Conservation (phyloP, 192 early-diverging fungal genomes). For the Helicostylum pulchrum region DNA sequence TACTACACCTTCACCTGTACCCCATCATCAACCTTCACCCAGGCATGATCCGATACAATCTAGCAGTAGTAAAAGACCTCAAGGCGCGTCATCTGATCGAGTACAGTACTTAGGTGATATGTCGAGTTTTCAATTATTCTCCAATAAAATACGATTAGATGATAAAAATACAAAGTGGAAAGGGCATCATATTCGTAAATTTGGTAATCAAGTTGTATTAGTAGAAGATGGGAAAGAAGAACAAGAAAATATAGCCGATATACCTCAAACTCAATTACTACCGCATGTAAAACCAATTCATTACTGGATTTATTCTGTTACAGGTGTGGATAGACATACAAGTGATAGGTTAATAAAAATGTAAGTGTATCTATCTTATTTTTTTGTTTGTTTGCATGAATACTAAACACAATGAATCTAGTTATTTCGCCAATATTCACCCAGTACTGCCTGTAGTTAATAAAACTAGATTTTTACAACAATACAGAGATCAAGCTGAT, state of each 20-base stretch:
- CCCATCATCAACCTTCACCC: background rate
- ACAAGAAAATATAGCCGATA: background rate
- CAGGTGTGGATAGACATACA: conserved; percentile 29
- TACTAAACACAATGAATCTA: background rate
- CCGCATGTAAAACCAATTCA: conserved; percentile 19
- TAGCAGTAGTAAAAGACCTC: background rate
- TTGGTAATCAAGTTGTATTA: conserved; percentile 34
- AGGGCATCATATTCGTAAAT: conserved; percentile 18
- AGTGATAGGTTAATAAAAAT: conserved; percentile 33
- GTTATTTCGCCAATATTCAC: conserved; percentile 67
- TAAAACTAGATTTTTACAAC: conserved; percentile 56
- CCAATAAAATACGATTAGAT: conserved; percentile 32
- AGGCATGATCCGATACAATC: background rate
- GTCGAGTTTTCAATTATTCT: conserved; percentile 33
- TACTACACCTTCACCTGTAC: background rate
- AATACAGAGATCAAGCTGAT: conserved; percentile 32
- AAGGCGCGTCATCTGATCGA: conserved; percentile 8
- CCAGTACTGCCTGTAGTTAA: conserved; percentile 69
- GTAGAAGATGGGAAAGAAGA: conserved; percentile 18
- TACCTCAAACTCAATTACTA: background rate
- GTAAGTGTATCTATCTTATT: conserved; percentile 10
- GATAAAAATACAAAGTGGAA: conserved; percentile 8
- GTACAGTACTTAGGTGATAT: conserved; percentile 36
- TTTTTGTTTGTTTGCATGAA: conserved; percentile 13
- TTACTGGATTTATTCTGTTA: conserved; percentile 32